Percentiles rank a stretch among this genome's conserved stretches.
Conservation (phyloP, 176 grass and related monocot genomes). For the Chrysopogon serrulatus region DNA sequence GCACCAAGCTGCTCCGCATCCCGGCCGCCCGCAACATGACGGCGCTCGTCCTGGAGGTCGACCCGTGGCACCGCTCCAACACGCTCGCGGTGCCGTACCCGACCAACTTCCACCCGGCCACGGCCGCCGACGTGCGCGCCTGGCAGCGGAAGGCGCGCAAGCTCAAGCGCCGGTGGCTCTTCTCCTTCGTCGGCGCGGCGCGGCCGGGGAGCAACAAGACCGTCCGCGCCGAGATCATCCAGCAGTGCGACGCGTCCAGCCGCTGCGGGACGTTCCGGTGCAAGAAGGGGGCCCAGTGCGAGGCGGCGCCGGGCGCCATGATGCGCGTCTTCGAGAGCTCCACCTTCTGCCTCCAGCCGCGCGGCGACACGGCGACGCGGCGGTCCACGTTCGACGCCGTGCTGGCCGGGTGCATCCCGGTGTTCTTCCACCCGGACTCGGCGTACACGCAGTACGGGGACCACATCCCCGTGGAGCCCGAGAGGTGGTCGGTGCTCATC, state of each 20-base stretch:
- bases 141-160: constrained; percentile 41
- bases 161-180: constrained; percentile 40
- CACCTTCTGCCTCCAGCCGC: constrained; percentile 60
- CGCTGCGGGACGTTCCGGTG: constrained; percentile 45
- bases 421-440: constrained; percentile 55
- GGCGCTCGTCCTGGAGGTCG: constrained; percentile 45
- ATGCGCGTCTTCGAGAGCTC: constrained; percentile 54
- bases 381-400: constrained; percentile 66
- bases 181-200: constrained; percentile 56
- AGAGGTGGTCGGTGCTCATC: constrained; percentile 51
- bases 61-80: constrained; percentile 36
- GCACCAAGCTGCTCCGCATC: constrained; percentile 44
- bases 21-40: constrained; percentile 59
- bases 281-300: constrained; percentile 19
- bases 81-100: constrained; percentile 56
- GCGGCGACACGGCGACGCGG: constrained; percentile 50
- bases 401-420: constrained; percentile 61
- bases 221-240: constrained; percentile 43
- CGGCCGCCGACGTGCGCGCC: constrained; percentile 38
- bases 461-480: constrained; percentile 39
- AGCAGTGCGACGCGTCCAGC: constrained; percentile 49
- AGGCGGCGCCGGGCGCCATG: constrained; percentile 14
- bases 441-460: constrained; percentile 59
- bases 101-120: constrained; percentile 53
- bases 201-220: constrained; percentile 33